Evolutionary conservation across 1,139 yeast species (phyloP), one percentile per base, ranked within the genome.

Genomic region (Yamadazyma atmosphaerica): DNA sequence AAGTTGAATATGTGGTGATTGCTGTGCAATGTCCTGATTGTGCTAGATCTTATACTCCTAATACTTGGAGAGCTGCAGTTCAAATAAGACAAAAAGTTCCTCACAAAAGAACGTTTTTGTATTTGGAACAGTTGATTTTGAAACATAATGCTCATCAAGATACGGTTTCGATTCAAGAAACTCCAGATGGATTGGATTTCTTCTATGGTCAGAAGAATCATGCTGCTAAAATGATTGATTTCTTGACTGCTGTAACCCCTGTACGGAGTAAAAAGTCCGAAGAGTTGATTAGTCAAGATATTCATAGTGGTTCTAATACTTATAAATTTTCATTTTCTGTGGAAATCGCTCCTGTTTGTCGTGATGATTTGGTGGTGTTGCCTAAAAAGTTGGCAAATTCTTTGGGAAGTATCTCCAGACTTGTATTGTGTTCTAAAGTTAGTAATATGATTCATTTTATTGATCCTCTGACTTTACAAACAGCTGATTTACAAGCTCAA

Each of bases 21-120:
- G 96, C 98, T 25, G 88, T 89, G 83, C 99, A 92, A 70, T 92
- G 99, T 74, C 83, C 98, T 2, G 99, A 92, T 69, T 92, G 99
- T 81, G 98, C 98, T 38, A 88, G 88, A 63, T 84, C 95, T 1
- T 92, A 85, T 60, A 92, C 98, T 13, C 86, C 94, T 25, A 88
- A 94, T 60, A 92, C 98, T 13, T 92, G 99, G 99, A 83, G 94
- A 65, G 96, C 98, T 7, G 79, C 92, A 11, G 95, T 94, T 29
- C 99, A 94, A 69, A 85, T 94, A 52, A 86, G 98, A 71, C 99
- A 92, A 64, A 94, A 94, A 61, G 98, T 94, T 27, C 81, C 90
- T 13, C 98, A 92, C 63, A 92, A 92, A 69, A 83, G 98, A 70
- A 92, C 99, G 6, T 94, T 92, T 62, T 77, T 92, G 58, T 90